These are phyloP conservation scores for Nothophytophthora sp. DNA, from an alignment of 352 stramenopile genomes.

Conservation along the genomic window DNA sequence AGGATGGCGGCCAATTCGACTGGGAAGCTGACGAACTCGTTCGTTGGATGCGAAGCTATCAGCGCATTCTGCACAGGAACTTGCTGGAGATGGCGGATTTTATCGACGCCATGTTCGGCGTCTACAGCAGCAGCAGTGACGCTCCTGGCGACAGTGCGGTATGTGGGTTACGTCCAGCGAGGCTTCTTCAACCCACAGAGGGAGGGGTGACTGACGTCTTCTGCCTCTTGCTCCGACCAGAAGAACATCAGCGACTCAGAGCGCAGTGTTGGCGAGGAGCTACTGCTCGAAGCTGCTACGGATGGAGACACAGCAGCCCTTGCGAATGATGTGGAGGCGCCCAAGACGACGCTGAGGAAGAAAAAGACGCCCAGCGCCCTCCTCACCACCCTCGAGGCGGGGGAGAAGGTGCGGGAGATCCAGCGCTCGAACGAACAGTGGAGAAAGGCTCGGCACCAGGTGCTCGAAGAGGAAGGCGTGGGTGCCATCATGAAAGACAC, in stretches of 20 bases:
- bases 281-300: conserved; percentile 7
- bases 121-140: conserved; percentile 51
- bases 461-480: conserved; percentile 61
- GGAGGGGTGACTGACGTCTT: no score
- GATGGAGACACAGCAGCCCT: conserved; percentile 3
- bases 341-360: conserved; percentile 1
- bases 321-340: not conserved
- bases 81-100: conserved; percentile 85
- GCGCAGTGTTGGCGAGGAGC: conserved; percentile 8
- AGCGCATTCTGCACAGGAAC: conserved; percentile 72
- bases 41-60: conserved; percentile 40
- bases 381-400: conserved; percentile 52
- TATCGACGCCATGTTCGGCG: conserved; percentile 73
- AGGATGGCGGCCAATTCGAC: conserved; percentile 4
- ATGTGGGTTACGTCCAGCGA: no score
- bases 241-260: conserved; percentile 9
- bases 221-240: no score
- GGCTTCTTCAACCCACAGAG: no score
- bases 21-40: not conserved
- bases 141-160: not conserved
- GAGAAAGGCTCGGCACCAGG: conserved; percentile 57
- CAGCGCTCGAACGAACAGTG: conserved; percentile 65
- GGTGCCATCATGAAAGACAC: conserved; percentile 48
- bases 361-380: conserved; percentile 34
- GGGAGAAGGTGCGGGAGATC: conserved; percentile 46